Conservation (phyloP, 2,329 filamentous ascomycete genomes). For the Phialophora chinensis region DNA sequence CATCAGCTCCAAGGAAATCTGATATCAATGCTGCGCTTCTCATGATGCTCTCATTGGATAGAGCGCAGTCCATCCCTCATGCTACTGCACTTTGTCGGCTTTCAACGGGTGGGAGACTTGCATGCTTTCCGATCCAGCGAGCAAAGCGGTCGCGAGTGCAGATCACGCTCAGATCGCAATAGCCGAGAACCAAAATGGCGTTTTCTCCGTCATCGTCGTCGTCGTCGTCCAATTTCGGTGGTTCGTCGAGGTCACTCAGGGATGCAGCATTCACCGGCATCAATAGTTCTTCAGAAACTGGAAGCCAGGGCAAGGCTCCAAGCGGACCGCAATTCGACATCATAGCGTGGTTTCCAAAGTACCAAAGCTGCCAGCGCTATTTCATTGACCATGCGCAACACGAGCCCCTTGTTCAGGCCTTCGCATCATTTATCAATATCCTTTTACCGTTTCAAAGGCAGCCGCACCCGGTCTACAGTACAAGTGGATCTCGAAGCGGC, state of each 20-base stretch:
- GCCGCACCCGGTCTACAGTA: constrained; percentile 55
- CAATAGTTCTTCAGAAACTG: constrained; percentile 29
- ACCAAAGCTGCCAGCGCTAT: constrained; percentile 86
- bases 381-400: constrained; percentile 93
- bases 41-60: constrained; percentile 22
- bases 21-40: constrained; percentile 17
- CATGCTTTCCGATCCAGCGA: constrained; percentile 5
- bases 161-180: neutral
- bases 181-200: constrained; percentile 27
- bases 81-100: constrained; percentile 5
- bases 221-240: constrained; percentile 33
- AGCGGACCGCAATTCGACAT: constrained; percentile 64
- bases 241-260: constrained; percentile 25
- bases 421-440: constrained; percentile 92
- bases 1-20: constrained; percentile 10
- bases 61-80: constrained; percentile 7
- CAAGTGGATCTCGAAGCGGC: constrained; percentile 40
- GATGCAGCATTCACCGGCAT: constrained; percentile 32
- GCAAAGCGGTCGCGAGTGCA: constrained; percentile 4
- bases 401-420: constrained; percentile 78
- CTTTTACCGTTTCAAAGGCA: constrained; percentile 81
- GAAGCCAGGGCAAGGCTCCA: constrained; percentile 37
- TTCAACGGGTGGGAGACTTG: constrained; percentile 17
- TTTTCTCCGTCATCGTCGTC: constrained; percentile 41
- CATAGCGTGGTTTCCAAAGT: constrained; percentile 90